Percentiles rank a stretch among this genome's conserved stretches.
phyloP scores from a whole-genome alignment of 2,329 filamentous ascomycete genomes.

The Aspergillus uvarum region DNA sequence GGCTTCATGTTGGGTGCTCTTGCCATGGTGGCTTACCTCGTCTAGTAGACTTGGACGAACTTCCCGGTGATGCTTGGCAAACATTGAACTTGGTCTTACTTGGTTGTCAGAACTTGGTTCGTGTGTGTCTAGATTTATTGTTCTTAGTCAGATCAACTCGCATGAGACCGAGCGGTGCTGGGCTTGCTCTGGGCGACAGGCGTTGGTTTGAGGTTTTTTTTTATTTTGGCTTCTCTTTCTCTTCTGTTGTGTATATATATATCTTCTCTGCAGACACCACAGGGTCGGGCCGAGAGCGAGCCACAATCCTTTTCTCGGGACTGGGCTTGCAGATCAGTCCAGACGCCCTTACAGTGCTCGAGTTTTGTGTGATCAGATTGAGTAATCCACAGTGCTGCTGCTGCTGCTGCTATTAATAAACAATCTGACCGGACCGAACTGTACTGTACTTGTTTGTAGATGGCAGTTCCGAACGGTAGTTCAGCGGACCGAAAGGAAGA shows the following conservation, averaged over 20 bases:
- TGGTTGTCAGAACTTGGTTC: not conserved
- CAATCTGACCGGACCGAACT: not conserved
- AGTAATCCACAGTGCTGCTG: not conserved
- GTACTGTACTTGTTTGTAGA: not conserved
- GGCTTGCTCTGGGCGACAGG: not conserved
- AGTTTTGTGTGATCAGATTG: not conserved
- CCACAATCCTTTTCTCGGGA: not conserved
- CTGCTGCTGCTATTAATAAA: not conserved
- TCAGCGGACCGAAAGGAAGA: not conserved
- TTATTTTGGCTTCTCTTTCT: not conserved
- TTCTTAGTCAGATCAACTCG: not conserved
- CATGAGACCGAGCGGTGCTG: not conserved
- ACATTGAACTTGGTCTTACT: not conserved
- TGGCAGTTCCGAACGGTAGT: not conserved
- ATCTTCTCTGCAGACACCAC: too few species aligned
- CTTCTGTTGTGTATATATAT: not conserved
- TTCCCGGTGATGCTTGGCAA: not conserved
- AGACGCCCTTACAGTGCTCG: not conserved
- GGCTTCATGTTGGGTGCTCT: slow-evolving; percentile 16
- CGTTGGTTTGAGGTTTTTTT: not conserved
- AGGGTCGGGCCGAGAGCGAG: not conserved
- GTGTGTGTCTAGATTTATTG: not conserved
- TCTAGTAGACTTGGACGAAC: slow-evolving; percentile 1
- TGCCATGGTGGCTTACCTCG: slow-evolving; percentile 16
- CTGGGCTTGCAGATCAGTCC: not conserved